Evolutionary conservation across 1,139 yeast species (phyloP), one percentile per base, ranked within the genome.

Genomic region (Debaryomycetaceae sp.): DNA sequence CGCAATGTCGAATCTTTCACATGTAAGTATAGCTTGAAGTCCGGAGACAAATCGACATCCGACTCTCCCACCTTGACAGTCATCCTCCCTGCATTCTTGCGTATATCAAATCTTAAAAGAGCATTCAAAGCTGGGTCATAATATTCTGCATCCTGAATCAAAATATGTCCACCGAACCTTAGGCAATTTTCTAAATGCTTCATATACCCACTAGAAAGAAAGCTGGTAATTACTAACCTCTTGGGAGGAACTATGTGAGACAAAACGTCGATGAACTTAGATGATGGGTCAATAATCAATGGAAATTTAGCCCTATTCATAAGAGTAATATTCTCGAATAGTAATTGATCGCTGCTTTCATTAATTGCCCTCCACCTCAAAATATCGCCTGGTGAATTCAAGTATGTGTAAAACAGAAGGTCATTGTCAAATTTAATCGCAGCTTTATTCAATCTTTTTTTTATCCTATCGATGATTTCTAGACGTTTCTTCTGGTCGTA

Each of bases 121-220:
- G 85, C 72, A 46, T 80, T 80, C 22, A 91, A 58, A 9, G 87
- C 66, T 0, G 97, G 96, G 59, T 91, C 93, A 57, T 80, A 81
- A 53, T 76, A 69, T 57, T 91, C 97, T 3, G 91, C 89, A 62
- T 91, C 95, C 53, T 80, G 81, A 30, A 91, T 75, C 9, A 91
- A 59, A 7, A 91, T 68, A 0, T 78, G 58, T 5, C 89, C 90
- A 6, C 99, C 98, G 70, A 91, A 91, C 49, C 95, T 70, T 24
- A 91, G 62, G 0, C 96, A 84, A 57, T 89, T 86, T 58, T 89
- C 96, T 24, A 91, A 62, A 43, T 81, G 87, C 54, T 81, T 85
- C 5, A 78, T 60, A 59, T 85, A 87, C 0, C 85, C 78, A n/a
- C 76, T 78, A 54, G 86, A 88, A 43, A 85, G 62, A 57, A 90